These are phyloP conservation scores for Saksenaea oblongispora DNA, from an alignment of 371 early-diverging fungal species.

Conservation along the genomic window DNA sequence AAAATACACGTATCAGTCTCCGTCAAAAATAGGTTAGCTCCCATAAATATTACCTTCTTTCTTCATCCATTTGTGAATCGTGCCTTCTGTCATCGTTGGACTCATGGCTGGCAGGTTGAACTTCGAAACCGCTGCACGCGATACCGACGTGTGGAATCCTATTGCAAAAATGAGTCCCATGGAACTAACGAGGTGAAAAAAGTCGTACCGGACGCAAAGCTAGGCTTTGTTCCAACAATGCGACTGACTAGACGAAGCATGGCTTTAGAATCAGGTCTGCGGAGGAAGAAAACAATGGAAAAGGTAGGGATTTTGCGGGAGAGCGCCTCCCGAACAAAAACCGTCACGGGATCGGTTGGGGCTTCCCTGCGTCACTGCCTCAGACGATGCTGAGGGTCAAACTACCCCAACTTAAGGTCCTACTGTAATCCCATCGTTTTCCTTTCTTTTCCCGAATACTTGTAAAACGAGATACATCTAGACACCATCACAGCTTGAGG, in stretches of 20 bases:
- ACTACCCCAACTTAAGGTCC: too few relatives aligned
- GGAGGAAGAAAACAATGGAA: slow-evolving; percentile 4
- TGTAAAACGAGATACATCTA: too few relatives aligned
- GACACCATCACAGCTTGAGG: too few relatives aligned
- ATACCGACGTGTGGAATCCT: slow-evolving; percentile 64
- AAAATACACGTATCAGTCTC: not conserved
- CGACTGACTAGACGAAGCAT: slow-evolving; percentile 2
- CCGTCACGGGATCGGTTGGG: too few relatives aligned
- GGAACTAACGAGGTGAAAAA: not conserved
- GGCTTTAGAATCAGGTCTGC: not conserved
- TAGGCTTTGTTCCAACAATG: not conserved
- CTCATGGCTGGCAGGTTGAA: slow-evolving; percentile 94
- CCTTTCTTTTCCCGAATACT: too few relatives aligned
- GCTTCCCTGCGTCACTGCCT: too few relatives aligned
- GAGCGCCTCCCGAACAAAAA: not conserved
- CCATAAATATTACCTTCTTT: slow-evolving; percentile 62
- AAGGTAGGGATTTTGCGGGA: not conserved
- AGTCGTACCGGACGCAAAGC: not conserved
- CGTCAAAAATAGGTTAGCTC: not conserved
- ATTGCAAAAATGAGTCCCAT: not conserved
- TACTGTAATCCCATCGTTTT: too few relatives aligned
- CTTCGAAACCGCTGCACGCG: slow-evolving; percentile 58
- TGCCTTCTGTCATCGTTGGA: slow-evolving; percentile 98
- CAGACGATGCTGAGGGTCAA: too few relatives aligned
- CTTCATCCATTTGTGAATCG: slow-evolving; percentile 88